Evolutionary conservation across 2,329 filamentous ascomycete genomes (phyloP), one percentile per base, ranked within the genome.

Genomic region (Fusarium beomiforme): DNA sequence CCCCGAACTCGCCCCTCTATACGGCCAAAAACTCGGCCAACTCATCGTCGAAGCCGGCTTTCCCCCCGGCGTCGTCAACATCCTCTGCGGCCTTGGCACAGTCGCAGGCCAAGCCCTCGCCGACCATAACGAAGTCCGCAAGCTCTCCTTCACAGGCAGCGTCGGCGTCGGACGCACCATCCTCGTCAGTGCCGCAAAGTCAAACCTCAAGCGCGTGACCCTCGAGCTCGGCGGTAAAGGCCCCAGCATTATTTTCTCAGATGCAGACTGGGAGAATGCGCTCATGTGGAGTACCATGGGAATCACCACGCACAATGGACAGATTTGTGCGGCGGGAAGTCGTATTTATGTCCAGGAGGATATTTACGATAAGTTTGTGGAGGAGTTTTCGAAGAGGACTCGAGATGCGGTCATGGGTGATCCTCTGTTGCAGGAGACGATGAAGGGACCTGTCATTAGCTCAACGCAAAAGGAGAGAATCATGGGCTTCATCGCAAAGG

Each of bases 201-300:
- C 89, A 73, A 93, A 93, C 85, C 81, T 93, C 73, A 93, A 93
- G 87, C 92, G 92, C 86, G 90, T 93, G 46, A 93, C 90, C 23
- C 86, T 93, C 41, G 91, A 93, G 82, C 88, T 93, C 19, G 91
- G 91, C 43, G 90, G 92, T 82, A 92, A 93, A 77, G 86, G 84
- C 8, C 88, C 89, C 0, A 80, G 88, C 6, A 75, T 91, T 6
- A 83, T 91, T 13, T 91, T 91, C 59, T 83, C 85, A 2, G 89
- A 91, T 72, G 88, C 88, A 2, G 86, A 90, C 64, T 75, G 90
- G 41, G 87, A 89, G 19, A 86, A 89, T 71, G 88, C 89, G 4
- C 88, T 92, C 36, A 89, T 91, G 71, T 74, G 69, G 65, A 50
- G 76, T 4, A 69, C 74, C 14, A 24, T 65, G 61, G 81, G 83